A percentile compares a stretch with the other conserved stretches of the same genome.
These are phyloP conservation scores for Typha latifolia DNA, from an alignment of 176 grass and related monocot species.

Conservation along the genomic window DNA sequence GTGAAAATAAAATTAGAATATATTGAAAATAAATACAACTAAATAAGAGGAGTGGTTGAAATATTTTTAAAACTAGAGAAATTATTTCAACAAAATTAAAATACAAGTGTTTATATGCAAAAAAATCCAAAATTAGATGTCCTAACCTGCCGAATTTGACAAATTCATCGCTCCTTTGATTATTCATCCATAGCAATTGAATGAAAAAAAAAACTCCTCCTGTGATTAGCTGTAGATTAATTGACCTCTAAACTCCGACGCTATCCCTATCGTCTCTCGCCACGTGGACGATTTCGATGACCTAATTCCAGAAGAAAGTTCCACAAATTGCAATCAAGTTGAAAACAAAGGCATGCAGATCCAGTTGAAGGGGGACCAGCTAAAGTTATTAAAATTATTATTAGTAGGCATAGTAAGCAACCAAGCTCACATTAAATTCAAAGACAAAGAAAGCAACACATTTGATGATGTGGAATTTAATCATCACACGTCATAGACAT, in stretches of 20 bases:
- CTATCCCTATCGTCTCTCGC: neutral
- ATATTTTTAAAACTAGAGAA: too few species aligned
- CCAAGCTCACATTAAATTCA: neutral
- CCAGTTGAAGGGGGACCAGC: neutral
- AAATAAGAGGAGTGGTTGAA: too few species aligned
- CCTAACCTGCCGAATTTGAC: too few species aligned
- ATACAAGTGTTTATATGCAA: too few species aligned
- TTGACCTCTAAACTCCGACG: neutral
- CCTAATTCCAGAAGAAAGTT: slow-evolving; percentile 1
- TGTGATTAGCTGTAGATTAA: too few species aligned
- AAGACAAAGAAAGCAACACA: neutral
- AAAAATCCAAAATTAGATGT: too few species aligned
- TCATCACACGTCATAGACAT: neutral
- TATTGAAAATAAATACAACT: too few species aligned
- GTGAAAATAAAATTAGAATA: too few species aligned
- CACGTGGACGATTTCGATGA: neutral
- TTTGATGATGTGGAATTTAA: neutral
- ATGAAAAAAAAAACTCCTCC: too few species aligned
- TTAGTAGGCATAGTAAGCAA: neutral
- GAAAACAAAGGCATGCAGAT: neutral
- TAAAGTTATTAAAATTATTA: neutral
- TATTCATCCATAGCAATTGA: too few species aligned
- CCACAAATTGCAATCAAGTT: neutral
- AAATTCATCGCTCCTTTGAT: too few species aligned
- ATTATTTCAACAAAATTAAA: too few species aligned